Evolutionary conservation across 192 early-diverging fungal genomes (phyloP), one percentile per base, ranked within the genome.

Genomic region (Thoreauomyces humboldtii): DNA sequence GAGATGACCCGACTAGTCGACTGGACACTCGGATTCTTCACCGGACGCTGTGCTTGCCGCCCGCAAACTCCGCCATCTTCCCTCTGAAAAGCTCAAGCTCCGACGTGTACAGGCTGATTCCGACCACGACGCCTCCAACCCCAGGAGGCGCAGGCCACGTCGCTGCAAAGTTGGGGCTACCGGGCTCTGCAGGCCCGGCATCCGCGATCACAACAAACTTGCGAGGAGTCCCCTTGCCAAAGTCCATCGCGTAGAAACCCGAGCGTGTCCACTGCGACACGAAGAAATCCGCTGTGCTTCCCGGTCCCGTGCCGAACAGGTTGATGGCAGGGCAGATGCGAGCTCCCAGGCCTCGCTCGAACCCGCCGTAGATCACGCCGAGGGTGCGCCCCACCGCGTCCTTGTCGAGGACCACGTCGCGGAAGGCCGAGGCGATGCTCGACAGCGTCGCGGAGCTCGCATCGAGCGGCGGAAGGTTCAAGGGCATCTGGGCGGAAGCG

Each of bases 191-290:
- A n/a, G 34, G 34, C 29, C 55, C 55, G 35, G 34, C 32, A 9
- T 17, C 17, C 11, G 11, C 38, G 34, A 57, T 12, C 14, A 27
- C 15, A 17, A 37, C 55, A 57, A 57, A 57, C 15, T 14, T 34
- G 32, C 17, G 19, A 36, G 55, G 55, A 14, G 55, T 19, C 11
- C 55, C 55, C 34, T 17, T 27, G 50, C 55, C 55, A 57, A 57
- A 57, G 32, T 31, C 34, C n/a, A 27, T n/a, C 11, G n/a, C 35
- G 55, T 34, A 57, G 34, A 35, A n/a, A n/a, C 15, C 55, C 34
- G 33, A 14, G 28, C 55, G 55, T 2, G 55, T 37, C 55, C 55
- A 57, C 55, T 57, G 55, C 35, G 33, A 22, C 19, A 34, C n/a
- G 35, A 31, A 37, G 15, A 57, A 2, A 27, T 57, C 55, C 35